Conservation (phyloP, 306 rosid species). For the Castanea mollissima region DNA sequence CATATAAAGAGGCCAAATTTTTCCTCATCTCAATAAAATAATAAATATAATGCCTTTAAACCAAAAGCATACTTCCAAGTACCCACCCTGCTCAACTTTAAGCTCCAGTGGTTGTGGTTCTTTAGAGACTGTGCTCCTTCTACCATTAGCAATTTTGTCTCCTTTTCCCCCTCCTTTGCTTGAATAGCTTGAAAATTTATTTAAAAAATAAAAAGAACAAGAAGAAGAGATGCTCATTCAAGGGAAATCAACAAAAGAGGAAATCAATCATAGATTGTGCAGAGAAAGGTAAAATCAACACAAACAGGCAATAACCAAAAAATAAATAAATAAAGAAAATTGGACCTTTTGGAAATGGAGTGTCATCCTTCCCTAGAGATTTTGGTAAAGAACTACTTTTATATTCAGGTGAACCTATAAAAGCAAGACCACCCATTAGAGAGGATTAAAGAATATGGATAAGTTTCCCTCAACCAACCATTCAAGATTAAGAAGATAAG, state of each 20-base stretch:
- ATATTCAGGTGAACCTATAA: constrained; percentile 37
- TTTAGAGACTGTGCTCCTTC: constrained; percentile 41
- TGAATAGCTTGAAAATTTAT: constrained; percentile 29
- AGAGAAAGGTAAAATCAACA: constrained; percentile 15
- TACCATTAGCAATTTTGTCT: constrained; percentile 43
- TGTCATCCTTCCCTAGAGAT: constrained; percentile 40
- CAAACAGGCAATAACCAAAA: background rate
- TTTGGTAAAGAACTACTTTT: constrained; percentile 18
- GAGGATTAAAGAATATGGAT: background rate
- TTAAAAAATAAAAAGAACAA: constrained; percentile 5
- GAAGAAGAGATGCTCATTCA: background rate
- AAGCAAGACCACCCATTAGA: constrained; percentile 2
- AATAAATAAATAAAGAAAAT: constrained; percentile 4
- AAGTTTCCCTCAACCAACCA: constrained; percentile 8
- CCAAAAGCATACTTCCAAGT: constrained; percentile 18
- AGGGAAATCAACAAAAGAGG: constrained; percentile 9
- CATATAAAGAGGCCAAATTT: background rate
- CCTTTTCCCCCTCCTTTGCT: constrained; percentile 64
- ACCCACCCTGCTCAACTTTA: constrained; percentile 60
- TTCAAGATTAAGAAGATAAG: constrained; percentile 16
- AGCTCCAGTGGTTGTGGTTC: constrained; percentile 47
- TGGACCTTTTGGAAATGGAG: constrained; percentile 35
- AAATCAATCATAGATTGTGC: background rate
- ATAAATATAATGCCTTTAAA: constrained; percentile 12
- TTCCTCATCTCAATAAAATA: constrained; percentile 3